These are phyloP conservation scores for Aspergillus sergii DNA, from an alignment of 2,329 filamentous ascomycete genomes.

Conservation along the genomic window DNA sequence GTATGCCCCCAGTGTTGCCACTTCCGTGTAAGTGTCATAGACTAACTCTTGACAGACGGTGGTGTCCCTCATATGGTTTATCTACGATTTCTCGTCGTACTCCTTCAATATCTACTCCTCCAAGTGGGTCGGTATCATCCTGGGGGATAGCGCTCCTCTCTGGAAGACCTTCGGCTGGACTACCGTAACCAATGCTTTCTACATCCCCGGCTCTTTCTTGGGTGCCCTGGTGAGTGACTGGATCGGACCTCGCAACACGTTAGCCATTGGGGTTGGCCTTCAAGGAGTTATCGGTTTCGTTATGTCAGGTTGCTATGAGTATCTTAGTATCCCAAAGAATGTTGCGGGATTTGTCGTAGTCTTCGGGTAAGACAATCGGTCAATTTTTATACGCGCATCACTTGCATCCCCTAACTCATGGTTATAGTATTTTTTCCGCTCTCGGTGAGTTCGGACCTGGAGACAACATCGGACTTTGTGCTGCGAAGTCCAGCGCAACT, in stretches of 20 bases:
- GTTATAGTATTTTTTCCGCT: constrained; percentile 66
- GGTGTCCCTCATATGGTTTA: constrained; percentile 79
- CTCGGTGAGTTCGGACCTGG: constrained; percentile 83
- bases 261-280: constrained; percentile 69
- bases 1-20: constrained; percentile 24
- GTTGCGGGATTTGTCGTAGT: constrained; percentile 77
- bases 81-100: constrained; percentile 84
- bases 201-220: constrained; percentile 77
- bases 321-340: constrained; percentile 66
- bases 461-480: constrained; percentile 86
- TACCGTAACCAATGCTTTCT: constrained; percentile 84
- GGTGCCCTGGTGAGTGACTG: constrained; percentile 78
- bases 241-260: constrained; percentile 74
- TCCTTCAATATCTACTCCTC: constrained; percentile 85
- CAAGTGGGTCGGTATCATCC: constrained; percentile 59
- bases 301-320: constrained; percentile 78
- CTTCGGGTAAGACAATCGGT: constrained; percentile 57
- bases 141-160: constrained; percentile 63
- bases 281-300: constrained; percentile 84
- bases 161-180: constrained; percentile 87
- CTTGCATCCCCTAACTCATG: background rate
- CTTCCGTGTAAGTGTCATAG: background rate
- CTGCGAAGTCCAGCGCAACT: constrained; percentile 85
- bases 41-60: constrained; percentile 43
- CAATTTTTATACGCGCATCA: background rate